Conservation (phyloP, 352 stramenopile species). For the Phytophthora constricta region DNA sequence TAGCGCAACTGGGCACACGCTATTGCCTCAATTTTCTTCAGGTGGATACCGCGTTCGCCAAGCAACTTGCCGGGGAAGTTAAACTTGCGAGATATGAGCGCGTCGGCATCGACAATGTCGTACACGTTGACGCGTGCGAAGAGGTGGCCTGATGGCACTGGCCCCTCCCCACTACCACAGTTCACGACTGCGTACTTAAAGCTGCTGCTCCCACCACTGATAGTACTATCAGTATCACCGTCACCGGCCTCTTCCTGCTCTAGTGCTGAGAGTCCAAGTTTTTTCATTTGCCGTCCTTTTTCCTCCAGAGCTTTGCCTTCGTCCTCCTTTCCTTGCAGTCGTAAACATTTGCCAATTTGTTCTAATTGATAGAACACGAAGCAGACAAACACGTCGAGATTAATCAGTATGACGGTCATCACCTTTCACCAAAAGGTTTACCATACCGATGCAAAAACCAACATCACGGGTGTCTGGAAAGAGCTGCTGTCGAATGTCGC, state of each 20-base stretch:
- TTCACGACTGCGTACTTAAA: slow-evolving; percentile 39
- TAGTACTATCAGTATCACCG: slow-evolving; percentile 23
- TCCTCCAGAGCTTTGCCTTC: slow-evolving; percentile 62
- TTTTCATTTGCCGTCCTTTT: slow-evolving; percentile 68
- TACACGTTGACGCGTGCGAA: slow-evolving; percentile 43
- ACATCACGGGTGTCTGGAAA: slow-evolving; percentile 80
- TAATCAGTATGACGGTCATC: background rate
- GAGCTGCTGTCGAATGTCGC: slow-evolving; percentile 76
- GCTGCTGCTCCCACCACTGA: slow-evolving; percentile 26
- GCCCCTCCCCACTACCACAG: slow-evolving; percentile 22
- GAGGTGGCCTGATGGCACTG: slow-evolving; percentile 35
- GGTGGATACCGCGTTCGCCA: slow-evolving; percentile 63
- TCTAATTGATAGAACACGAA: slow-evolving; percentile 37
- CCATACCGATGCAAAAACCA: slow-evolving; percentile 73
- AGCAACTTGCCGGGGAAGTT: slow-evolving; percentile 69
- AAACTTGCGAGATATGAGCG: slow-evolving; percentile 62
- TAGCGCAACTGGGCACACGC: slow-evolving; percentile 65
- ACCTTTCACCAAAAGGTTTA: background rate
- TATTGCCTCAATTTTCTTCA: slow-evolving; percentile 70
- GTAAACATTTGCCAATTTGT: slow-evolving; percentile 83
- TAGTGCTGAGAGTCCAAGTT: slow-evolving; percentile 50
- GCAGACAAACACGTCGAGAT: background rate
- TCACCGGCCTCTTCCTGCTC: slow-evolving; percentile 40
- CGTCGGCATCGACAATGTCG: slow-evolving; percentile 46
- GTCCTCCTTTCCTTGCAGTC: slow-evolving; percentile 63